Evolutionary conservation across 495 filamentous ascomycete genomes (phyloP), one percentile per base, ranked within the genome.

Genomic region (Aspergillus taichungensis): DNA sequence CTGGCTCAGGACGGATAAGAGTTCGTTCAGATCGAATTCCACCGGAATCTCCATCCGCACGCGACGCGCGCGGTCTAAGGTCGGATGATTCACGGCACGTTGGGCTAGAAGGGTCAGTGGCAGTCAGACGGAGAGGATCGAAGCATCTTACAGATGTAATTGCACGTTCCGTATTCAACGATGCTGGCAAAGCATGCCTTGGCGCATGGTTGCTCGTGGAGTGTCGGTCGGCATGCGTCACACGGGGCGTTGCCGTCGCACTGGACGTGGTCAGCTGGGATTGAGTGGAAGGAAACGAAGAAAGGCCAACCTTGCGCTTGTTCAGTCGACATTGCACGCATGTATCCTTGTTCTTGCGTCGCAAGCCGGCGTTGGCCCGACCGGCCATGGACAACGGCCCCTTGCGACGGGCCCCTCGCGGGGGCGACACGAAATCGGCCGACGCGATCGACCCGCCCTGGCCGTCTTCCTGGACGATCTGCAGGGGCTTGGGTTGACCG

Each of bases 131-230:
- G 8, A 3, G 6, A 12, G n/a, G 8, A 11, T 11, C 6, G 33
- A 14, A 2, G 9, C 9, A 9, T 33, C 9, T 33, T 57, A 73
- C 70, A 75, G 40, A 75, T 67, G 43, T 72, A 72, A 40, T 75
- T 75, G 57, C 69, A 73, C 3, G 68, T 72, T 44, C 66, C 71
- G 40, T 67, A 69, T 52, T 73, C 69, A n/a, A 75, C 70, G 46
- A 75, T 69, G 45, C 60, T 73, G 12, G 66, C 55, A 50, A 75
- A 75, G 45, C 71, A 67, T 18, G 70, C 71, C 31, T 64, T 61
- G 6, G 67, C 69, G 50, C 71, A 75, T 5, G 70, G 69, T 40
- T 73, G 70, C 42, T 72, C 67, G 46, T 71, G 64, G 12, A 71
- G 57, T 8, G 67, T 73, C 5, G 68, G 67, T 6, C 66, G 66